These are phyloP conservation scores for Fulvia fulva DNA, from an alignment of 2,329 filamentous ascomycete species.

Conservation along the genomic window DNA sequence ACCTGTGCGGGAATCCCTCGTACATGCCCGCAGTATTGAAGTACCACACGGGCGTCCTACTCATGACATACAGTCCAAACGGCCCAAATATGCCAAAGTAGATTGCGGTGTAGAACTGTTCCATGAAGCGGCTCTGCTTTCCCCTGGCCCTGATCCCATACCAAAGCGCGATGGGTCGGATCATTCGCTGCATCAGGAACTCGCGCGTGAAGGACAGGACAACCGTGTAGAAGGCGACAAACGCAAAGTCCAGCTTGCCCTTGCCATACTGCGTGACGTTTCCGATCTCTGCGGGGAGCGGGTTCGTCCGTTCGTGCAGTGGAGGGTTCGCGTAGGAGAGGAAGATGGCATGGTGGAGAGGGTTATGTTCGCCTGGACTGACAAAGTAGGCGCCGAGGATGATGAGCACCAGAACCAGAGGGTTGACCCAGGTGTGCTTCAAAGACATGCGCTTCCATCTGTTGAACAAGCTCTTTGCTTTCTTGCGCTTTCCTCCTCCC, in stretches of 20 bases:
- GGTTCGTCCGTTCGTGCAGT: slow-evolving; percentile 31
- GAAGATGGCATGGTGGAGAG: slow-evolving; percentile 77
- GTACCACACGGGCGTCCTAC: slow-evolving; percentile 86
- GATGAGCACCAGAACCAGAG: slow-evolving; percentile 62
- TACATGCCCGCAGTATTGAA: slow-evolving; percentile 92
- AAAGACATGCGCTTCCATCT: slow-evolving; percentile 45
- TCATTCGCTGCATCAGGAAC: slow-evolving; percentile 88
- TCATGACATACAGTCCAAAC: slow-evolving; percentile 86
- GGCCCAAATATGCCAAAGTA: slow-evolving; percentile 84
- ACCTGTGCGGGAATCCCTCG: slow-evolving; percentile 77
- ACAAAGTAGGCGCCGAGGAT: slow-evolving; percentile 67
- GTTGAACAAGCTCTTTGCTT: slow-evolving; percentile 42
- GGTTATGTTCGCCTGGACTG: slow-evolving; percentile 74
- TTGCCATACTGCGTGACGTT: slow-evolving; percentile 70
- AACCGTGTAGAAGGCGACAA: slow-evolving; percentile 84
- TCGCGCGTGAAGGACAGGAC: slow-evolving; percentile 91
- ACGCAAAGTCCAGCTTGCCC: slow-evolving; percentile 78
- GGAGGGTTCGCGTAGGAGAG: slow-evolving; percentile 71
- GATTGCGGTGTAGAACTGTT: slow-evolving; percentile 88
- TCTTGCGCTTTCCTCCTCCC: slow-evolving; percentile 45
- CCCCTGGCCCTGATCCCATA: slow-evolving; percentile 66
- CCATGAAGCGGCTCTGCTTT: slow-evolving; percentile 91
- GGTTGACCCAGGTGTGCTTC: slow-evolving; percentile 60
- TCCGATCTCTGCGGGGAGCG: slow-evolving; percentile 44
- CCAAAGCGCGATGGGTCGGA: slow-evolving; percentile 69